phyloP scores from a whole-genome alignment of 495 filamentous ascomycete species.

The Thozetella sp. region DNA sequence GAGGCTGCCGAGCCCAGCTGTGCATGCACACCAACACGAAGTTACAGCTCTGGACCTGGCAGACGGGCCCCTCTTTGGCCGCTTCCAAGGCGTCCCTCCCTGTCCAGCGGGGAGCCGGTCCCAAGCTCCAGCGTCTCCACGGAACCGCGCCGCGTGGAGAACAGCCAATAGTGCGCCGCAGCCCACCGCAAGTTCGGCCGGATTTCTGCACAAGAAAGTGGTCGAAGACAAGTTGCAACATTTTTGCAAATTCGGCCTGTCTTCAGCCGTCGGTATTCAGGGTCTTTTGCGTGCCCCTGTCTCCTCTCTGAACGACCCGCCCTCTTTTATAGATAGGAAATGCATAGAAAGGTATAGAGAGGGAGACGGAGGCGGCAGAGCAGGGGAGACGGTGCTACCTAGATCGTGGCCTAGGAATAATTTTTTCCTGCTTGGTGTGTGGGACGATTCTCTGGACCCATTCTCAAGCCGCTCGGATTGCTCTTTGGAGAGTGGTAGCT shows the following conservation, averaged over 20 bases:
- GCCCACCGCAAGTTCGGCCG: neutral
- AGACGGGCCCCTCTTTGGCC: neutral
- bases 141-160: neutral
- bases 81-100: neutral
- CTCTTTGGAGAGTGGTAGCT: too few relatives aligned
- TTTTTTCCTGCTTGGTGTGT: too few relatives aligned
- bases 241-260: neutral
- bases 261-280: constrained; percentile 1
- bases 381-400: too few relatives aligned
- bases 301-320: too few relatives aligned
- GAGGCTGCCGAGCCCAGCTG: neutral
- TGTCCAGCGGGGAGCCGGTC: neutral
- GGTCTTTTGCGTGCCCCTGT: neutral
- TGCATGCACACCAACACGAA: neutral
- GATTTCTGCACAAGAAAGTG: neutral
- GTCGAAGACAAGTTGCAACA: neutral
- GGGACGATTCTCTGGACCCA: too few relatives aligned
- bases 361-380: too few relatives aligned
- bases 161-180: neutral
- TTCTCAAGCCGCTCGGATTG: too few relatives aligned
- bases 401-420: too few relatives aligned
- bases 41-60: neutral
- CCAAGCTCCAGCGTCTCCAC: constrained; percentile 1
- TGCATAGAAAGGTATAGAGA: too few relatives aligned
- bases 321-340: too few relatives aligned